These are phyloP conservation scores for Cutaneotrichosporon sp. DNA, from an alignment of 1,284 basidiomycete species.

Conservation along the genomic window DNA sequence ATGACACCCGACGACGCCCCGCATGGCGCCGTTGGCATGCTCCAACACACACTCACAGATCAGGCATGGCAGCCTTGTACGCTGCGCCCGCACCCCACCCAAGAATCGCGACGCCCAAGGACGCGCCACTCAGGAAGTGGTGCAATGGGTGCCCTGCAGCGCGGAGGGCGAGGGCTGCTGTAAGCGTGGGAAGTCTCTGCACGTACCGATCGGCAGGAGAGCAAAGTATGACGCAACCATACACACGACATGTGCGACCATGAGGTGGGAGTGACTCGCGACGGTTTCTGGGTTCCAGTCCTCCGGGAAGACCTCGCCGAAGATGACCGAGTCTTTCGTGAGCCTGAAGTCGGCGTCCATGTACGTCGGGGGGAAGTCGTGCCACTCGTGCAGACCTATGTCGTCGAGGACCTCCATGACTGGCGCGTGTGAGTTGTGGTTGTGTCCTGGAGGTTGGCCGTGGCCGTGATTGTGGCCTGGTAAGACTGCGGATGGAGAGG, in stretches of 20 bases:
- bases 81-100: conserved; percentile 46
- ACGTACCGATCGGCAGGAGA: conserved; percentile 40
- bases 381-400: conserved; percentile 38
- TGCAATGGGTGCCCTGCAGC: conserved; percentile 43
- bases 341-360: conserved; percentile 44
- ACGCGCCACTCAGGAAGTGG: conserved; percentile 36
- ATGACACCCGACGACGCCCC: background rate
- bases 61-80: conserved; percentile 41
- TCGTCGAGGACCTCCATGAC: conserved; percentile 39
- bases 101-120: conserved; percentile 34
- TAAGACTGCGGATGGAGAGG: background rate
- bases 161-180: conserved; percentile 40
- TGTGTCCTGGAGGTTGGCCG: conserved; percentile 20
- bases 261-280: conserved; percentile 35
- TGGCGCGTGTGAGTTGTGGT: conserved; percentile 35
- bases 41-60: conserved; percentile 34
- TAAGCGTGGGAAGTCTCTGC: background rate
- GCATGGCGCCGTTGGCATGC: background rate
- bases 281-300: conserved; percentile 36
- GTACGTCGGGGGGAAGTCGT: conserved; percentile 44
- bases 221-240: conserved; percentile 45
- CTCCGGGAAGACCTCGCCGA: conserved; percentile 43
- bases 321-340: conserved; percentile 38
- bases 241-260: conserved; percentile 35
- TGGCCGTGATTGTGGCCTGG: too few relatives aligned